Percentiles rank a stretch among this genome's conserved stretches.
phyloP scores from a whole-genome alignment of 2,329 filamentous ascomycete species.

The Fusarium pilosicola region DNA sequence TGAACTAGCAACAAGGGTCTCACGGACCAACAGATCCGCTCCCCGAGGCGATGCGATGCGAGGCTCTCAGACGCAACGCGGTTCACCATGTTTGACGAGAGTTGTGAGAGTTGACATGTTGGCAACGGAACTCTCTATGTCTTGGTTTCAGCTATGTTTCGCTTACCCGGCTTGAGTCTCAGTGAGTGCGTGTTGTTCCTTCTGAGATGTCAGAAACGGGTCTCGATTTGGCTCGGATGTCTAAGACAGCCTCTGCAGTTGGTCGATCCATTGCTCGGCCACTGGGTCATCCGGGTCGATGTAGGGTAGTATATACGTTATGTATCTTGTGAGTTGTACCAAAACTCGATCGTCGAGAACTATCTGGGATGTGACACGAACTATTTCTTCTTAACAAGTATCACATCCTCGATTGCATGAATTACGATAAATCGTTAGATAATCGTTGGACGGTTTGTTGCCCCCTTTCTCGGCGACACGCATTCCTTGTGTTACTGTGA shows the following conservation, averaged over 20 bases:
- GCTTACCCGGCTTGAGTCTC: constrained; percentile 16
- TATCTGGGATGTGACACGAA: background rate
- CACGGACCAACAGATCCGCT: constrained; percentile 36
- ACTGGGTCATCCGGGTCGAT: constrained; percentile 9
- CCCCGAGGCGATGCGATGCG: background rate
- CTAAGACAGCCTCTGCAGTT: constrained; percentile 18
- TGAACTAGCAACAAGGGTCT: constrained; percentile 14
- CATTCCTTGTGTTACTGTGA: constrained; percentile 31
- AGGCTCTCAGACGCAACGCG: constrained; percentile 28
- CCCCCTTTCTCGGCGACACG: constrained; percentile 28
- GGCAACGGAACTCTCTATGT: constrained; percentile 7
- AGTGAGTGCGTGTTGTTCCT: background rate
- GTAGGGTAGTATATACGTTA: constrained; percentile 26
- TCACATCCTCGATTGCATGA: background rate
- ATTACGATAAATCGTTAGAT: background rate
- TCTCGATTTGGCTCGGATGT: constrained; percentile 6
- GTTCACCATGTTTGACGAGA: constrained; percentile 29
- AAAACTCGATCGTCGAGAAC: background rate
- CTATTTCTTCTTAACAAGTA: background rate
- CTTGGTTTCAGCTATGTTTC: constrained; percentile 42
- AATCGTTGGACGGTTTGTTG: background rate
- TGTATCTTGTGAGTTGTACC: background rate
- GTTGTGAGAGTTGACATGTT: constrained; percentile 18
- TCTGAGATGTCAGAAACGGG: constrained; percentile 31
- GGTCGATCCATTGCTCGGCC: constrained; percentile 8